phyloP scores from a whole-genome alignment of 2,329 filamentous ascomycete genomes.

The Nothophoma quercina region DNA sequence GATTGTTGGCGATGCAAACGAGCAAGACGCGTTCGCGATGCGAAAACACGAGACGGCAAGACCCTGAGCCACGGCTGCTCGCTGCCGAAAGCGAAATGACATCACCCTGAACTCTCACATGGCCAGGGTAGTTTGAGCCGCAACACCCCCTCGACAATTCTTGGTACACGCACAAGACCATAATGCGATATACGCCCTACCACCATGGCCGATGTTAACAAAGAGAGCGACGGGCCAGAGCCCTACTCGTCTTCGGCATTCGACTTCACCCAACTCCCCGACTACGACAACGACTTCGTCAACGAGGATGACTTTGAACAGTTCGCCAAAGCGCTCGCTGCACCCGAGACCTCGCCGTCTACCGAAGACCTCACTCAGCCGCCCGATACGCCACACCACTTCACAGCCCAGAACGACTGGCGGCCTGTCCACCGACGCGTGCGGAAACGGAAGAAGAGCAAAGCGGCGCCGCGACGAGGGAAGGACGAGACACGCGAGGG shows the following conservation, averaged over 20 bases:
- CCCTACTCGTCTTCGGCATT: conserved; percentile 71
- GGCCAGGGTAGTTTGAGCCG: background rate
- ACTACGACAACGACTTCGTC: conserved; percentile 80
- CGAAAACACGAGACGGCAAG: conserved; percentile 5
- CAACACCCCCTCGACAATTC: background rate
- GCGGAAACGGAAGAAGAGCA: conserved; percentile 51
- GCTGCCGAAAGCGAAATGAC: background rate
- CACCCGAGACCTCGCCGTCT: conserved; percentile 76
- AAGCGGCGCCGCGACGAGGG: conserved; percentile 53
- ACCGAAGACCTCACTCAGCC: conserved; percentile 61
- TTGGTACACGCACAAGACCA: conserved; percentile 4
- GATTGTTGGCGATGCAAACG: background rate
- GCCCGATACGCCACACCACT: conserved; percentile 63
- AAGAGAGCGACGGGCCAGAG: conserved; percentile 61
- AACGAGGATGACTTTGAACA: conserved; percentile 73
- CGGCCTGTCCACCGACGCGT: conserved; percentile 82
- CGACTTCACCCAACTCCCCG: conserved; percentile 76
- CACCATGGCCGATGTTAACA: conserved; percentile 55
- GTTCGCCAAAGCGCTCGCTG: conserved; percentile 83
- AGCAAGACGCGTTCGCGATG: background rate
- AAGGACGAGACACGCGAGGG: conserved; percentile 96
- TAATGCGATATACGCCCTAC: conserved; percentile 23
- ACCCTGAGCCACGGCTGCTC: background rate
- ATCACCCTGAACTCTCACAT: conserved; percentile 9
- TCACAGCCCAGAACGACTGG: conserved; percentile 96